Base-by-base conservation (phyloP, 495 filamentous ascomycete species). In the Lindgomyces ingoldianus region DNA sequence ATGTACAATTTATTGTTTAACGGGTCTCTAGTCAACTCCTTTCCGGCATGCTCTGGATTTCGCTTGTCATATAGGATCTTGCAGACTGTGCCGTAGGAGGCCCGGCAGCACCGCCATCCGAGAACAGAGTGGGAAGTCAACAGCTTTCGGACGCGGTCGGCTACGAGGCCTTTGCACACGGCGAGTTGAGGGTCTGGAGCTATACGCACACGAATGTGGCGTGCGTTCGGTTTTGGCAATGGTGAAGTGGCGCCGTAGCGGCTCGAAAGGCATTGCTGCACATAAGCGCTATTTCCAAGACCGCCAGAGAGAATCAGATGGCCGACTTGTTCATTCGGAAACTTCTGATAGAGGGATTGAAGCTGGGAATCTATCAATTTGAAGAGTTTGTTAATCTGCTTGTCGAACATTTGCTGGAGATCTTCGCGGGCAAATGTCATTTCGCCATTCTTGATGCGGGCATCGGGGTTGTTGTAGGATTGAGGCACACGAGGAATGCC, bases 221-320 rank as follows among this genome's bases (percentile, higher is more conserved):
- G 50, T 49, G 69, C 64, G 60, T 69, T 65, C 24, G 62, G 62
- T 8, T 45, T 14, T 11, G 6, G 33, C 6, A 6, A 6, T 39
- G 6, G 6, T 39, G 18, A 18, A 12, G 69, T 60, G 16, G 71
- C 2, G 12, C 42, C 47, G 63, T 72, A 77, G 46, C 66, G 70
- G 14, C 39, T 44, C 12, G 47, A 19, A 10, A 79, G 69, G 39
- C 55, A 47, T 6, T 70, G 29, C 56, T 77, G 73, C 8, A 89
- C 79, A 62, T 89, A 88, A n/a, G 79, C 74, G 0, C 84, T 87
- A 67, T 85, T 87, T 12, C 86, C 85, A 3, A 88, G 81, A 1
- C 86, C 86, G 3, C 86, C 86, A 0, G 85, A 87, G 6, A 89
- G 75, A 3, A 89, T 78, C 29, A 88, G 74, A 58, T 86, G 81